Evolutionary conservation across 257 asterid genomes (phyloP).

Genomic region (Solanum neorickii): DNA sequence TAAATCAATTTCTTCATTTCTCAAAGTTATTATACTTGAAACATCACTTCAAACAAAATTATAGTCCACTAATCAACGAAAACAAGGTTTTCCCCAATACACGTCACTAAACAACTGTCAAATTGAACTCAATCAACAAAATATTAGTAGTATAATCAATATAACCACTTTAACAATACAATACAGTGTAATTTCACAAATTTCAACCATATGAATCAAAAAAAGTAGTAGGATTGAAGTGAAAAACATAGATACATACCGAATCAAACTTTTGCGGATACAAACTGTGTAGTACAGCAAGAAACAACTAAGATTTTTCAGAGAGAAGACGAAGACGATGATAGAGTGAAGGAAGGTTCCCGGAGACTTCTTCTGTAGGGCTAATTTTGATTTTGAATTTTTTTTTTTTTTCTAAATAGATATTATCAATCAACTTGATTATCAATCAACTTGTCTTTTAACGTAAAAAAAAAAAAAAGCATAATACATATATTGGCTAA

Average conservation of each 20-base stretch:
- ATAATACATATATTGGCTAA: too few species aligned
- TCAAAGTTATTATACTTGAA: not conserved
- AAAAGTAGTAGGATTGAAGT: not conserved
- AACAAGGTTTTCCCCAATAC: not conserved
- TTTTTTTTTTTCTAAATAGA: not conserved
- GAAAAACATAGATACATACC: constrained; percentile 4
- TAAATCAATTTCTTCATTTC: not conserved
- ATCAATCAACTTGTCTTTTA: not conserved
- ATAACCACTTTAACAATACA: not conserved
- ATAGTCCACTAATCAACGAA: not conserved
- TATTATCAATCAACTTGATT: not conserved
- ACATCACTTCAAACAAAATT: not conserved
- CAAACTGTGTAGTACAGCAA: constrained; percentile 6
- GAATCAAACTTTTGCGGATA: not conserved
- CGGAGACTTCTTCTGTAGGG: constrained; percentile 1
- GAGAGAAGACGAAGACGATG: not conserved
- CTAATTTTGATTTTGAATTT: not conserved
- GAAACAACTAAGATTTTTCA: constrained; percentile 3
- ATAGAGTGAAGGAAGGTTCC: constrained; percentile 30
- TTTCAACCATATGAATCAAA: not conserved
- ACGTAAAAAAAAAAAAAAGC: not conserved
- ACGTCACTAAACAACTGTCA: not conserved
- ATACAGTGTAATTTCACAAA: not conserved
- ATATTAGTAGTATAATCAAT: not conserved
- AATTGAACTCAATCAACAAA: not conserved